These are phyloP conservation scores for Ampelomyces quisqualis DNA, from an alignment of 2,329 filamentous ascomycete species.

Conservation along the genomic window DNA sequence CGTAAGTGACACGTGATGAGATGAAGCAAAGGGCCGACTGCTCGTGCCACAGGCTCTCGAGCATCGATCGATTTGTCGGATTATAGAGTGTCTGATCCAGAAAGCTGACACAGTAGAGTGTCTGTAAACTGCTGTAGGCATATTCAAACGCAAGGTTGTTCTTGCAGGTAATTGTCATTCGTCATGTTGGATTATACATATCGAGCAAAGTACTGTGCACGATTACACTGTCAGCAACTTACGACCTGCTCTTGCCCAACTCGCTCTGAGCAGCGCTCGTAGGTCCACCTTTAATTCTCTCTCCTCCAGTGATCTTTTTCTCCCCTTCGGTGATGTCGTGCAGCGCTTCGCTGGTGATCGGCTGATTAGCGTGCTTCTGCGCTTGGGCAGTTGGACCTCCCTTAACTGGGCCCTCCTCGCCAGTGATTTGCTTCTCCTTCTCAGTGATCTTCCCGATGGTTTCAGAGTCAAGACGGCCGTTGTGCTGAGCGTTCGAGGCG, in stretches of 20 bases:
- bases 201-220: background rate
- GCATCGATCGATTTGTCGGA: too few species aligned
- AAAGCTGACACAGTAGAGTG: too few species aligned
- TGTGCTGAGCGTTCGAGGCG: slow-evolving; percentile 8
- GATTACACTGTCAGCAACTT: background rate
- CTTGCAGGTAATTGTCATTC: too few species aligned
- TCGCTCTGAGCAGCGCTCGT: slow-evolving; percentile 38
- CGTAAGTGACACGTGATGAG: too few species aligned
- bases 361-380: slow-evolving; percentile 32
- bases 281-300: slow-evolving; percentile 35
- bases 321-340: slow-evolving; percentile 38
- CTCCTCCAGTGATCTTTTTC: slow-evolving; percentile 37
- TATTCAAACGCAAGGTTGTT: too few species aligned
- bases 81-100: too few species aligned
- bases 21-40: too few species aligned
- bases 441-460: slow-evolving; percentile 34
- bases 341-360: slow-evolving; percentile 33
- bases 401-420: slow-evolving; percentile 17
- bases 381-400: slow-evolving; percentile 34
- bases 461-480: slow-evolving; percentile 27
- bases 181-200: too few species aligned
- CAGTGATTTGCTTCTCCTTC: slow-evolving; percentile 34
- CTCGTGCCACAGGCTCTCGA: too few species aligned
- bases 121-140: too few species aligned
- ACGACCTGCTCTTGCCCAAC: slow-evolving; percentile 30